Conservation (phyloP, 345 rosid species). For the Triadica sebifera region DNA sequence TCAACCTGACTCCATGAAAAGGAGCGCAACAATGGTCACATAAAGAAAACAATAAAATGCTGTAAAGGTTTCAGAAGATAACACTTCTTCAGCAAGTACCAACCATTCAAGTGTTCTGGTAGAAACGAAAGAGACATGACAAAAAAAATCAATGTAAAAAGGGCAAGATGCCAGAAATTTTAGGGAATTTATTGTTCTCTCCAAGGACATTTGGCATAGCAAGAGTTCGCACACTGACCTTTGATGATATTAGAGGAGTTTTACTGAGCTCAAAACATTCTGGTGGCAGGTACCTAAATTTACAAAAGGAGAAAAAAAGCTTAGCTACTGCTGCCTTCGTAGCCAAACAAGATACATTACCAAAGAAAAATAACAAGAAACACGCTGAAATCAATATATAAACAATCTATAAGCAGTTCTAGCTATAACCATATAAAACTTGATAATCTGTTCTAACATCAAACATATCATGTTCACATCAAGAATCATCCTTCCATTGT, state of each 20-base stretch:
- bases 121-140: neutral
- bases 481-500: neutral
- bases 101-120: neutral
- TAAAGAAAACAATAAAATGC: neutral
- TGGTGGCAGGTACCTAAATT: conserved; percentile 90
- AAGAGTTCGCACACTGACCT: conserved; percentile 46
- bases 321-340: neutral
- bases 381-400: neutral
- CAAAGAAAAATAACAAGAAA: neutral
- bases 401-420: neutral
- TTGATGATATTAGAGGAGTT: conserved; percentile 92
- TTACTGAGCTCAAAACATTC: conserved; percentile 96
- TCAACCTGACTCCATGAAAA: conserved; percentile 62
- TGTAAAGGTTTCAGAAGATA: neutral
- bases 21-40: conserved; percentile 4
- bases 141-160: neutral
- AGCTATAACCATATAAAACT: neutral
- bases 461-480: neutral
- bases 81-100: neutral
- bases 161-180: neutral
- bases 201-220: neutral
- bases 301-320: conserved; percentile 5
- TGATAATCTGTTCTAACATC: neutral
- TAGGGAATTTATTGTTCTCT: neutral
- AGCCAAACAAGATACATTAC: neutral